Evolutionary conservation across 495 filamentous ascomycete species (phyloP).

Genomic region (Tuber borchii): DNA sequence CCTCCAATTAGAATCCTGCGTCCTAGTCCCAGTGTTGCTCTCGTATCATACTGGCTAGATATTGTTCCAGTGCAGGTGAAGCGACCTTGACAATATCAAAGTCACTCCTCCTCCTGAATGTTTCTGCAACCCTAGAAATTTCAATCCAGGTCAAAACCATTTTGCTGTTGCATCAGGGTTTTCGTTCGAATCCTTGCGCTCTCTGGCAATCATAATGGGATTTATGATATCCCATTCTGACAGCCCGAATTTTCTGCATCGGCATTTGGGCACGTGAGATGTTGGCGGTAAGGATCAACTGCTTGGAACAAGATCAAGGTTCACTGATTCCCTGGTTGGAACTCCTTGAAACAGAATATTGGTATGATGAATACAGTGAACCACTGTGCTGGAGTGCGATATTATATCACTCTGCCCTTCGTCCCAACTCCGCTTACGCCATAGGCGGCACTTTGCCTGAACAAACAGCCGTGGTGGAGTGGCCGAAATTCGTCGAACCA

Average conservation of each 20-base stretch:
- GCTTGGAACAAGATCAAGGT: not conserved
- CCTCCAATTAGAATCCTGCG: not conserved
- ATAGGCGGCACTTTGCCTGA: not conserved
- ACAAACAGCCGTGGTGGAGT: not conserved
- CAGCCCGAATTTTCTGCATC: not conserved
- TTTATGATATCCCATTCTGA: not conserved
- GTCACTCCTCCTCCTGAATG: not conserved
- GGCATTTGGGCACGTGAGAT: not conserved
- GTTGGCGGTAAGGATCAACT: not conserved
- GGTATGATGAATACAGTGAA: not conserved
- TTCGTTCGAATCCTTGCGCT: not conserved
- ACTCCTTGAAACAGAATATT: not conserved
- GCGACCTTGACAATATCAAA: not conserved
- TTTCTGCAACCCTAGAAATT: not conserved
- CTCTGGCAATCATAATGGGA: not conserved
- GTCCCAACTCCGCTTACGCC: not conserved
- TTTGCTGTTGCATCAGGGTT: not conserved
- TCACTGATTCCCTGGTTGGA: constrained; percentile 2
- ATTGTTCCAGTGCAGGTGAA: not conserved
- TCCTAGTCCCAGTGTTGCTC: not conserved
- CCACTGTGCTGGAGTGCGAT: not conserved
- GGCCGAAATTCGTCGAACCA: not conserved
- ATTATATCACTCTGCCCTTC: not conserved
- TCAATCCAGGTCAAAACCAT: not conserved
- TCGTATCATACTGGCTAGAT: not conserved